Evolutionary conservation across 2,329 filamentous ascomycete genomes (phyloP).

Genomic region (Diplocarpon mali): DNA sequence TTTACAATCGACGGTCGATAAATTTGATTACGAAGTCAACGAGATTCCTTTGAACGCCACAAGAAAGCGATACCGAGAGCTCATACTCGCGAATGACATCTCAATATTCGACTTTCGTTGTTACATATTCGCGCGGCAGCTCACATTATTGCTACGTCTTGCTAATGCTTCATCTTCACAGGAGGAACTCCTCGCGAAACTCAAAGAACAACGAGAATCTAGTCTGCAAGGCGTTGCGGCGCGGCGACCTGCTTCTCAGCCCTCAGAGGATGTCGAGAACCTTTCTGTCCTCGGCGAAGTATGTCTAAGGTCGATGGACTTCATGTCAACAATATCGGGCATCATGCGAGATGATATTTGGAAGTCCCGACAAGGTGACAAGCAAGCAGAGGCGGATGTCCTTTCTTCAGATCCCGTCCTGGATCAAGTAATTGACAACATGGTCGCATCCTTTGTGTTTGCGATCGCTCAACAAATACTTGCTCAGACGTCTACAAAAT

Average conservation of each 20-base stretch:
- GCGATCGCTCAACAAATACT: slow-evolving; percentile 66
- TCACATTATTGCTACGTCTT: slow-evolving; percentile 68
- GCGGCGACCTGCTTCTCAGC: slow-evolving; percentile 35
- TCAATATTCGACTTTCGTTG: slow-evolving; percentile 92
- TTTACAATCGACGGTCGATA: slow-evolving; percentile 35
- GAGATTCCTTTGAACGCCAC: slow-evolving; percentile 51
- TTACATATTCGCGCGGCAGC: slow-evolving; percentile 86
- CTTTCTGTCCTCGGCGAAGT: slow-evolving; percentile 74
- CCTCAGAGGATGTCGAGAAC: slow-evolving; percentile 56
- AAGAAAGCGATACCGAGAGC: slow-evolving; percentile 76
- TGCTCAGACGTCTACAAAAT: slow-evolving; percentile 59
- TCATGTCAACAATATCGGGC: slow-evolving; percentile 69
- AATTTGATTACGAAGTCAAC: slow-evolving; percentile 31
- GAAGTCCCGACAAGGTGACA: slow-evolving; percentile 36
- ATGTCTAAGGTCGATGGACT: slow-evolving; percentile 70
- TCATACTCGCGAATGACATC: slow-evolving; percentile 89
- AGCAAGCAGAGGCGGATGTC: slow-evolving; percentile 25
- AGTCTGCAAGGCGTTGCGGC: slow-evolving; percentile 47
- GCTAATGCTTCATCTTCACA: slow-evolving; percentile 60
- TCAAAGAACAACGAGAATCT: slow-evolving; percentile 50
- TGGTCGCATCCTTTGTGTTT: slow-evolving; percentile 70
- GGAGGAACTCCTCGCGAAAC: slow-evolving; percentile 50
- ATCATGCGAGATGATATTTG: slow-evolving; percentile 70
- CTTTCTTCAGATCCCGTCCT: slow-evolving; percentile 28
- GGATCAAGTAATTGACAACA: slow-evolving; percentile 53